Conservation (phyloP, 176 grass and related monocot species). For the Aegilops speltoides region DNA sequence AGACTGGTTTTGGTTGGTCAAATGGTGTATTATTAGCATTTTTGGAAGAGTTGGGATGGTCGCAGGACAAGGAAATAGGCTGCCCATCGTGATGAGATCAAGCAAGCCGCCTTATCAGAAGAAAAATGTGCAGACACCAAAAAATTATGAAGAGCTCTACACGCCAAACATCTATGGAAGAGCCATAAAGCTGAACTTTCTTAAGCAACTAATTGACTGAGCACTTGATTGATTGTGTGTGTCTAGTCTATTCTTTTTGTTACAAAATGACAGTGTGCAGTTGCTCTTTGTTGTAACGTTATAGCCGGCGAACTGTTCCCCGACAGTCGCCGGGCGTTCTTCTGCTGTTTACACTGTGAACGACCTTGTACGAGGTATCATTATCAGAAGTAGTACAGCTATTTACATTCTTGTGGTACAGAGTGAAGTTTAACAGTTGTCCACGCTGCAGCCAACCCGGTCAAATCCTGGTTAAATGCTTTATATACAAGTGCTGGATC, state of each 20-base stretch:
- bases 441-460: background rate
- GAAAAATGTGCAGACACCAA: background rate
- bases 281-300: background rate
- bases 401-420: background rate
- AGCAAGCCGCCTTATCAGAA: background rate
- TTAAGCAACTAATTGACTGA: background rate
- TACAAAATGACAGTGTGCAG: background rate
- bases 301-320: background rate
- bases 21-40: constrained; percentile 87
- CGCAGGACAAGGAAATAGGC: constrained; percentile 50
- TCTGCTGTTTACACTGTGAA: background rate
- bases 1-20: constrained; percentile 99
- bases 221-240: background rate
- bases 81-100: constrained; percentile 32
- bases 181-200: background rate
- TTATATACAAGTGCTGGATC: background rate
- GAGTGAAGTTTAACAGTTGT: background rate
- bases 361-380: background rate
- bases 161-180: background rate
- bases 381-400: background rate
- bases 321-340: background rate
- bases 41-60: constrained; percentile 94
- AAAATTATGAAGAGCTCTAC: background rate
- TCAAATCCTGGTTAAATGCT: background rate
- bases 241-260: background rate